A percentile compares a stretch with the other conserved stretches of the same genome.
phyloP scores from a whole-genome alignment of 2,329 filamentous ascomycete species.

The Scytalidium sp. region DNA sequence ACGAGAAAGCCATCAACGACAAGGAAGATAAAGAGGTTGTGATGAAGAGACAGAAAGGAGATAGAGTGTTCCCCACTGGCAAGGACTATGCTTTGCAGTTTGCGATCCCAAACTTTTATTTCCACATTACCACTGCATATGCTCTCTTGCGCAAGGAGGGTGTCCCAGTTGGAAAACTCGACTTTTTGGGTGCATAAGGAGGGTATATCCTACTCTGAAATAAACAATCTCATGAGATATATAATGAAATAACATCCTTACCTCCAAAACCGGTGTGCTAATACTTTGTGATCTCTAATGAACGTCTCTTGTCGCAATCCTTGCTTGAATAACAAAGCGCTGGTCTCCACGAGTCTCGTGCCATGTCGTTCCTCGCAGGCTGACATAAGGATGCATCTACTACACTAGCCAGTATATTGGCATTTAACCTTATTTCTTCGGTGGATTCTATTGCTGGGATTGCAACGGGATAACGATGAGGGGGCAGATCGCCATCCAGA shows the following conservation, averaged over 20 bases:
- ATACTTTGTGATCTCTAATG: too few species aligned
- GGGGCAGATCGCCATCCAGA: neutral
- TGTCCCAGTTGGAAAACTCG: slow-evolving; percentile 57
- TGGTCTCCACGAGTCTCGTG: too few species aligned
- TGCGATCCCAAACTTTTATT: slow-evolving; percentile 59
- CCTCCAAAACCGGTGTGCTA: too few species aligned
- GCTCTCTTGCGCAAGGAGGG: slow-evolving; percentile 58
- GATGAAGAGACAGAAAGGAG: slow-evolving; percentile 28
- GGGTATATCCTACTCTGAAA: too few species aligned
- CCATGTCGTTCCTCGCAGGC: neutral
- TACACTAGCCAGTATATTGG: too few species aligned
- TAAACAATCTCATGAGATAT: too few species aligned
- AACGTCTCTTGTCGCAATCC: too few species aligned
- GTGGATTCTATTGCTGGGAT: too few species aligned
- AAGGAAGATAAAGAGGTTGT: slow-evolving; percentile 37
- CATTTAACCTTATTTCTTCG: too few species aligned
- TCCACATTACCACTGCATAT: slow-evolving; percentile 60
- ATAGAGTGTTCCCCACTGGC: slow-evolving; percentile 36
- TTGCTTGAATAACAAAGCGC: too few species aligned
- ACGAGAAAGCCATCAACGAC: slow-evolving; percentile 38
- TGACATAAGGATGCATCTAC: neutral
- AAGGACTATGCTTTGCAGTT: slow-evolving; percentile 45
- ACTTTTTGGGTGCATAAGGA: slow-evolving; percentile 42
- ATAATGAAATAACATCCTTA: too few species aligned
- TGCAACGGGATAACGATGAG: too few species aligned